A percentile compares a stretch with the other conserved stretches of the same genome.
phyloP scores from a whole-genome alignment of 225 moss, liverwort and hornwort species.

The Polytrichum commune region DNA sequence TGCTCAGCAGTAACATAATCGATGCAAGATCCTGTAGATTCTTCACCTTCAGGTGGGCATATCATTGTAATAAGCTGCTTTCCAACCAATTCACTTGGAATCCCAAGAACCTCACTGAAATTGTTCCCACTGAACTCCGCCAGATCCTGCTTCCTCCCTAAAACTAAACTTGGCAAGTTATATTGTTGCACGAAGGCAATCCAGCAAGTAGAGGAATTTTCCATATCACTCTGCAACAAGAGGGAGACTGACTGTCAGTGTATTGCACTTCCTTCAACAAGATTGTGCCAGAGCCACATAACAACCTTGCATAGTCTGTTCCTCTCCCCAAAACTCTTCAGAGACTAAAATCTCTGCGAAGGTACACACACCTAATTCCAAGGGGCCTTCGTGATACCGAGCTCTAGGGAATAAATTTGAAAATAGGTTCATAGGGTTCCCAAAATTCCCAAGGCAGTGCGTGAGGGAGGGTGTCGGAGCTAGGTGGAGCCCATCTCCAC shows the following conservation, averaged over 20 bases:
- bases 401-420: too few species aligned
- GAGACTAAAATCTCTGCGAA: too few species aligned
- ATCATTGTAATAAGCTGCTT: constrained; percentile 49
- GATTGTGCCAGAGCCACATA: too few species aligned
- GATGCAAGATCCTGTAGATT: constrained; percentile 21
- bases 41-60: constrained; percentile 18
- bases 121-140: background rate
- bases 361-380: too few species aligned
- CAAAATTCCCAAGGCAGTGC: too few species aligned
- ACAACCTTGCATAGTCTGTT: too few species aligned
- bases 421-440: too few species aligned
- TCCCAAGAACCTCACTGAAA: background rate
- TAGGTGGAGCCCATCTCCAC: too few species aligned
- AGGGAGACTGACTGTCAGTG: constrained; percentile 8
- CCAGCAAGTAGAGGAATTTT: constrained; percentile 65
- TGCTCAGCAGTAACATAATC: constrained; percentile 76
- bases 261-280: too few species aligned
- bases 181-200: constrained; percentile 89
- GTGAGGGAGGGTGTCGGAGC: too few species aligned
- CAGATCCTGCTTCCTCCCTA: constrained; percentile 23
- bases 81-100: constrained; percentile 10
- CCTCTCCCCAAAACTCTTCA: too few species aligned
- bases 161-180: constrained; percentile 63
- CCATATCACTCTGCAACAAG: constrained; percentile 70
- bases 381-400: too few species aligned